Evolutionary conservation across 2,329 filamentous ascomycete genomes (phyloP).

Genomic region (Stemphylium beticola): DNA sequence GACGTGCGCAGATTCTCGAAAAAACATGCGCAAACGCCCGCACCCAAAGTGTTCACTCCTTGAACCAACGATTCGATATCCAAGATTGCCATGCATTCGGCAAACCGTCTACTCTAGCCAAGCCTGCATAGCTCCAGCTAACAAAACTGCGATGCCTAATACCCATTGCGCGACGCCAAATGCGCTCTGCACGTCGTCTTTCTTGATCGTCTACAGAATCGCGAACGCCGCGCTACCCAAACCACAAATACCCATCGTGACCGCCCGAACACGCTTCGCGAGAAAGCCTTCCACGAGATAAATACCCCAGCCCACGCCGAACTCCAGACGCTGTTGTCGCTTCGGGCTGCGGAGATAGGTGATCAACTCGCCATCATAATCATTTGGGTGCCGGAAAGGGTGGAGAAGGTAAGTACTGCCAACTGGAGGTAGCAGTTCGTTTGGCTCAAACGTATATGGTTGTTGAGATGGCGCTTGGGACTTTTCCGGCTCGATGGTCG

Average conservation of each 20-base stretch:
- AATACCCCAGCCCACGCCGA: conserved; percentile 50
- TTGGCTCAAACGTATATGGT: conserved; percentile 47
- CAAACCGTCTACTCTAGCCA: conserved; percentile 28
- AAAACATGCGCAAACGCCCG: conserved; percentile 3
- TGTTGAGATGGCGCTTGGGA: conserved; percentile 26
- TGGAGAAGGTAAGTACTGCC: conserved; percentile 49
- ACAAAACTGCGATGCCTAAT: conserved; percentile 39
- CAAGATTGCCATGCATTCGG: too few relatives aligned
- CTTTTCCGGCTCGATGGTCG: conserved; percentile 14
- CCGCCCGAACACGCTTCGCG: conserved; percentile 44
- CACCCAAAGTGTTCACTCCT: background rate
- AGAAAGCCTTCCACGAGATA: conserved; percentile 49
- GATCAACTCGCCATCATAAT: conserved; percentile 49
- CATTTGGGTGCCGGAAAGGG: conserved; percentile 48
- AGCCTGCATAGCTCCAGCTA: conserved; percentile 44
- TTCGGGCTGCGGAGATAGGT: conserved; percentile 48
- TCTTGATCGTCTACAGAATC: conserved; percentile 40
- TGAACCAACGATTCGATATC: background rate
- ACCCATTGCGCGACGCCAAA: conserved; percentile 50
- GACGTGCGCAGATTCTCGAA: background rate
- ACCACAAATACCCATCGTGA: conserved; percentile 35
- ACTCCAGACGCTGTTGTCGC: conserved; percentile 37
- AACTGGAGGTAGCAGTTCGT: conserved; percentile 49
- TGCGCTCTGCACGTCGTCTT: conserved; percentile 48
- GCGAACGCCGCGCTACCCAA: conserved; percentile 46